These are phyloP conservation scores for Vitis hybrid DNA, from an alignment of 177 flowering plant species.

Conservation along the genomic window DNA sequence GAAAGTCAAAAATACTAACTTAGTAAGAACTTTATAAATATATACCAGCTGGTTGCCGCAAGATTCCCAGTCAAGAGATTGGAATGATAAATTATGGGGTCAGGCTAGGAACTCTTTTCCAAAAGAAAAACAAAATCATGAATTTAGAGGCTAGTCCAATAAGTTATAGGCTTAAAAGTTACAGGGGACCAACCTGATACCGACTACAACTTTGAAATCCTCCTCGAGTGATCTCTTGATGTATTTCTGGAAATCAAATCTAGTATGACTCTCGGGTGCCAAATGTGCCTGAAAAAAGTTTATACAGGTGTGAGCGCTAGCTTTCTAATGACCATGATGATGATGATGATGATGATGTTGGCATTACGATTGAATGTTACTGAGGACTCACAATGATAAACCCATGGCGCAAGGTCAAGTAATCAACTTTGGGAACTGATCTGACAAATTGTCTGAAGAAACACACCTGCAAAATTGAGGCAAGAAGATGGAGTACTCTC, in stretches of 20 bases:
- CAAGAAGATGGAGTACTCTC: background rate
- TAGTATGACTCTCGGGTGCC: conserved; percentile 60
- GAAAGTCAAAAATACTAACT: too few species aligned
- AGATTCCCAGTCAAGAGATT: too few species aligned
- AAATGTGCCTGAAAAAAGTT: conserved; percentile 65
- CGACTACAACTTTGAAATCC: conserved; percentile 85
- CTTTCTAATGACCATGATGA: too few species aligned
- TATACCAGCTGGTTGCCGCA: too few species aligned
- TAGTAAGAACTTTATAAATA: too few species aligned
- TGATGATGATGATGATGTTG: too few species aligned
- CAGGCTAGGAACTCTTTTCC: too few species aligned
- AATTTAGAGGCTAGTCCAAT: too few species aligned
- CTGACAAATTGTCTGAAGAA: conserved; percentile 82
- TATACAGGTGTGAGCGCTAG: too few species aligned
- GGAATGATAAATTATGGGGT: too few species aligned
- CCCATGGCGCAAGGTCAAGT: conserved; percentile 81
- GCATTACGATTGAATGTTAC: background rate
- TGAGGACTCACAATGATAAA: conserved; percentile 60
- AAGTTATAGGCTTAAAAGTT: background rate
- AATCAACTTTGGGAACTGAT: conserved; percentile 82
- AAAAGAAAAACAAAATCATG: too few species aligned
- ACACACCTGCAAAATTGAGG: conserved; percentile 49
- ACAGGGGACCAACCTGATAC: conserved; percentile 53
- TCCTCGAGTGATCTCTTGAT: conserved; percentile 85
- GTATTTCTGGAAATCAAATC: conserved; percentile 73